phyloP scores from a whole-genome alignment of 768 basidiomycete genomes.

The Dictyophora rubrovolvata region DNA sequence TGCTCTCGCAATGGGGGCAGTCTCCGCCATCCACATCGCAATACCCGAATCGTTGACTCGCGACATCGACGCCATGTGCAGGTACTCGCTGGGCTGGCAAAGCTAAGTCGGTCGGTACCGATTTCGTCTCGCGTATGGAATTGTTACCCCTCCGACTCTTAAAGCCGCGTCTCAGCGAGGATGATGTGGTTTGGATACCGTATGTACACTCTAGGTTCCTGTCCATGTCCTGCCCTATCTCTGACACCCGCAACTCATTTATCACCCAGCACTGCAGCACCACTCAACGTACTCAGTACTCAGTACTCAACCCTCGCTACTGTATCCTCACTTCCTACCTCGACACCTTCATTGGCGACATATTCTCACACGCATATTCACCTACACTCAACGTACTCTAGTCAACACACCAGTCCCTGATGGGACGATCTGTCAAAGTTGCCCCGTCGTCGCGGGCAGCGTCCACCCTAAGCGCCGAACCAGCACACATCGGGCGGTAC shows the following conservation, averaged over 20 bases:
- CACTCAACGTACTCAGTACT: constrained; percentile 62
- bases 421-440: constrained; percentile 57
- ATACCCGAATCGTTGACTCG: constrained; percentile 57
- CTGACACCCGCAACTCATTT: neutral
- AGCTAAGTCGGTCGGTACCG: too few relatives aligned
- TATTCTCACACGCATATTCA: constrained; percentile 79
- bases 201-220: too few relatives aligned
- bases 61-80: too few relatives aligned
- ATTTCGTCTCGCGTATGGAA: too few relatives aligned
- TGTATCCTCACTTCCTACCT: constrained; percentile 70
- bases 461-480: constrained; percentile 45
- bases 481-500: too few relatives aligned
- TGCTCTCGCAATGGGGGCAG: constrained; percentile 96
- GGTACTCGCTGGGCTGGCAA: too few relatives aligned
- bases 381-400: constrained; percentile 72
- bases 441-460: constrained; percentile 13
- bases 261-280: constrained; percentile 32
- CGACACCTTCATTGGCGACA: constrained; percentile 75
- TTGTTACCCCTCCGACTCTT: too few relatives aligned
- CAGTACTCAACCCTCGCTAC: constrained; percentile 73
- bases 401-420: constrained; percentile 87
- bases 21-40: constrained; percentile 85
- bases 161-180: too few relatives aligned
- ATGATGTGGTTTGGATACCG: too few relatives aligned
- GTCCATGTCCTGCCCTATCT: neutral